Percentiles rank a stretch among this genome's conserved stretches.
phyloP scores from a whole-genome alignment of 331 rosid genomes.

The Cucumis variabilis region DNA sequence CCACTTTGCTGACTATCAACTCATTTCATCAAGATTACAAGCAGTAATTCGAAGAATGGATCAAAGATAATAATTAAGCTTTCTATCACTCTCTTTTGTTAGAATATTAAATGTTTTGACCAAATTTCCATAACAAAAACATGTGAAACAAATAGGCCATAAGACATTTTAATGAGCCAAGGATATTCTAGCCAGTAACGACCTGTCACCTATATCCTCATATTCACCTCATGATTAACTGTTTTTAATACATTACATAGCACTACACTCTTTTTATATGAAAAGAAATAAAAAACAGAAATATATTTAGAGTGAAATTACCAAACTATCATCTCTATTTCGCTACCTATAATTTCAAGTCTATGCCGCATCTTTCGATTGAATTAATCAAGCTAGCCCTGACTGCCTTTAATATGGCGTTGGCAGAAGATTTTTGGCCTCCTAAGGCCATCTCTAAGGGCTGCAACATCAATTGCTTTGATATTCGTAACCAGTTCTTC shows the following conservation, averaged over 20 bases:
- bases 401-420: constrained; percentile 43
- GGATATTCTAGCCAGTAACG: neutral
- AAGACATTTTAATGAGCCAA: neutral
- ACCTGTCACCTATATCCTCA: neutral
- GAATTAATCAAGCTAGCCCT: neutral
- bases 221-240: neutral
- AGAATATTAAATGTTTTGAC: no score
- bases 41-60: no score
- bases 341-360: neutral
- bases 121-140: no score
- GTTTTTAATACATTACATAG: neutral
- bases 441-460: constrained; percentile 52
- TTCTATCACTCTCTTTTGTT: no score
- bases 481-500: constrained; percentile 53
- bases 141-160: no score
- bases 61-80: no score
- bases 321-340: neutral
- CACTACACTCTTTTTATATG: neutral
- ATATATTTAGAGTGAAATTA: neutral
- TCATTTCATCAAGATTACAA: no score
- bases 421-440: constrained; percentile 55
- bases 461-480: constrained; percentile 47
- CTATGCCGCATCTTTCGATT: neutral
- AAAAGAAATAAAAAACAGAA: neutral
- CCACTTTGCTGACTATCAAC: no score